Percentiles rank a stretch among this genome's conserved stretches.
These are phyloP conservation scores for Zalaria sp. DNA, from an alignment of 2,329 filamentous ascomycete species.

Conservation along the genomic window DNA sequence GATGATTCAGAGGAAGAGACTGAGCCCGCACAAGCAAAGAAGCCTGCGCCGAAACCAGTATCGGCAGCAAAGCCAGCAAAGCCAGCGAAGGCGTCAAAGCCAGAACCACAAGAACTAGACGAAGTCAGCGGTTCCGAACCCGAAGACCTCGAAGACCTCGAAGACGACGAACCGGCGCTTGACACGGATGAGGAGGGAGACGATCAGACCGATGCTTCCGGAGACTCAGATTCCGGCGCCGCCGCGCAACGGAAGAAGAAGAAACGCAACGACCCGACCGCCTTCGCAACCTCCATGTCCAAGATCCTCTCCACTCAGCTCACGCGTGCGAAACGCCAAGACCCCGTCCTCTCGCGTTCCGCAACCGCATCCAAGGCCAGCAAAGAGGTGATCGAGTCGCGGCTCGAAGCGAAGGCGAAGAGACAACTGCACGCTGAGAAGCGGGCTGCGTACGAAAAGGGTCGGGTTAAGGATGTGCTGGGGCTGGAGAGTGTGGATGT, in stretches of 20 bases:
- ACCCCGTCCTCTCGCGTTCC: constrained; percentile 84
- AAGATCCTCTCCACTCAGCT: constrained; percentile 89
- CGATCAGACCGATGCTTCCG: constrained; percentile 12
- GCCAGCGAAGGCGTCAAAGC: constrained; percentile 3
- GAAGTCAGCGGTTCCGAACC: constrained; percentile 10
- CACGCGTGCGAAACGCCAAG: constrained; percentile 62
- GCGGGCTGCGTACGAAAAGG: constrained; percentile 67
- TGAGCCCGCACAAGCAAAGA: constrained; percentile 12
- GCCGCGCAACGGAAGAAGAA: constrained; percentile 31
- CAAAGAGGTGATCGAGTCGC: constrained; percentile 57
- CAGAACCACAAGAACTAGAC: constrained; percentile 11
- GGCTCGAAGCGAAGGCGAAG: constrained; percentile 69
- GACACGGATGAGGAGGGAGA: constrained; percentile 17
- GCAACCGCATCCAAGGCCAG: constrained; percentile 58
- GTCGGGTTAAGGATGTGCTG: constrained; percentile 75
- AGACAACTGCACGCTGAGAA: constrained; percentile 70
- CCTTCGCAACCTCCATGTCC: constrained; percentile 83
- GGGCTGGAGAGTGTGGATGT: constrained; percentile 39
- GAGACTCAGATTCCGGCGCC: constrained; percentile 11
- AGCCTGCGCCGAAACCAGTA: constrained; percentile 1
- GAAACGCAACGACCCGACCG: constrained; percentile 83
- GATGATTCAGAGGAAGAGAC: constrained; percentile 29
- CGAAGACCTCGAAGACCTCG: constrained; percentile 17
- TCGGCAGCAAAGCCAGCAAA: constrained; percentile 6
- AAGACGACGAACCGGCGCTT: constrained; percentile 27